Base-by-base conservation (phyloP, 2,329 filamentous ascomycete genomes). In the Torrubiellomyces zombiae region DNA sequence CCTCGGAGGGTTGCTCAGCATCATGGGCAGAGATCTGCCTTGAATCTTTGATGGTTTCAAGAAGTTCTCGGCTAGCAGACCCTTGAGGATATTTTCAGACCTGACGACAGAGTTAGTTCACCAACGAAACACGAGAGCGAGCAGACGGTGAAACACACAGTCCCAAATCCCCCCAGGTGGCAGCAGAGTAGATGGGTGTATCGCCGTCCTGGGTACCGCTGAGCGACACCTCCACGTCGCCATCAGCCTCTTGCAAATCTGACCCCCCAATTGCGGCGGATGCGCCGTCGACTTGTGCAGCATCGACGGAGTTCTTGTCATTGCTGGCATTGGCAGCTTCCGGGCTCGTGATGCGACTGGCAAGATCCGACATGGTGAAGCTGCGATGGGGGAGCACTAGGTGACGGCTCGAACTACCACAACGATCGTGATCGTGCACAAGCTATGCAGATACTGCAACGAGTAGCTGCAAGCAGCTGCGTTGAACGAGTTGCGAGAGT, bases 21-120 rank as follows among this genome's bases (percentile, higher is more conserved):
- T 77, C 28, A 98, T 64, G 15, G 89, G 89, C 11, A 98, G 67
- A 2, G 89, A 89, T 39, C 77, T 81, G 51, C 93, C 89, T 58
- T 98, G 89, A 37, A 98, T 92, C 58, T 98, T 98, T 28, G 89
- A 95, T 1, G 89, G 89, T 53, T 91, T 92, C 43, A 75, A 67
- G 60, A 94, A 95, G 54, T 78, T 78, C 66, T 95, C 78, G 27
- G 68, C 61, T 23, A 73, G 60, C 16, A 94, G 64, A 23, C 82
- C 83, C 36, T 80, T 71, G 27, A 85, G 66, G 35, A 95, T 77
- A 20, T 68, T 32, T 16, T 52, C 45, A 18, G 48, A 47, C 9
- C 55, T 53, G 19, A n/a, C n/a, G n/a, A n/a, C n/a, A n/a, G n/a
- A n/a, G n/a, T n/a, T n/a, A n/a, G n/a, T n/a, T n/a, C n/a, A n/a